Evolutionary conservation across 2,329 filamentous ascomycete genomes (phyloP).

Genomic region (Zasmidium citrigriseum): DNA sequence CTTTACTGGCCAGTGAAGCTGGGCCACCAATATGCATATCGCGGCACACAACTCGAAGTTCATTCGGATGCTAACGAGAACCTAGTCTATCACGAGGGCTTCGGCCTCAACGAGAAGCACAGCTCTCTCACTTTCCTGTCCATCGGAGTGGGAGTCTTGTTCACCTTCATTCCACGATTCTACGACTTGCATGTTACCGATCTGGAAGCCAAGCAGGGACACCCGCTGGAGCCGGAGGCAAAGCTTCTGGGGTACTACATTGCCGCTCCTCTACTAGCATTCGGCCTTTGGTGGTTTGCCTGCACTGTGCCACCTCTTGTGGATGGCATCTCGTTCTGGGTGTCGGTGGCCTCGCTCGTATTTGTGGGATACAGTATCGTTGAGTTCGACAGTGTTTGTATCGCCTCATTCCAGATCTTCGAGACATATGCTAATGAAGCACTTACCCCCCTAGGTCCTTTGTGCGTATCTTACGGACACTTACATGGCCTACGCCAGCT

Average conservation of each 20-base stretch:
- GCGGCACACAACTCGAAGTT: too few species aligned
- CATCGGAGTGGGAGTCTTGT: constrained; percentile 47
- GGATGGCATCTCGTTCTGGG: constrained; percentile 30
- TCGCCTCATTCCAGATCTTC: too few species aligned
- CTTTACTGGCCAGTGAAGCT: too few species aligned
- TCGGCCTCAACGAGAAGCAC: constrained; percentile 35
- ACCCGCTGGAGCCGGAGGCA: constrained; percentile 45
- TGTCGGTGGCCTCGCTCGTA: constrained; percentile 33
- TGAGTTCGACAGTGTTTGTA: constrained; percentile 48
- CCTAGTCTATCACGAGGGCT: constrained; percentile 39
- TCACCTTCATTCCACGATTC: constrained; percentile 47
- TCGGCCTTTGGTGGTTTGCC: constrained; percentile 49
- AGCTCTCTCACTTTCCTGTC: constrained; percentile 56
- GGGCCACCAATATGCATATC: too few species aligned
- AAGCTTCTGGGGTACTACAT: constrained; percentile 50
- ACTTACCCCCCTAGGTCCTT: too few species aligned
- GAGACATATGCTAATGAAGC: too few species aligned
- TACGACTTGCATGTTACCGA: constrained; percentile 41
- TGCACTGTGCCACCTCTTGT: constrained; percentile 49
- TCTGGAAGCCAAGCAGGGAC: constrained; percentile 17
- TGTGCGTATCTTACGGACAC: constrained; percentile 48
- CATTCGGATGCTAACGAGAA: too few species aligned
- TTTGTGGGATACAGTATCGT: constrained; percentile 51
- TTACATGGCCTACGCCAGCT: constrained; percentile 47
- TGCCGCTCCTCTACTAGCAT: constrained; percentile 46